Evolutionary conservation across 2,329 filamentous ascomycete genomes (phyloP).

Genomic region (Fusarium scirpi): DNA sequence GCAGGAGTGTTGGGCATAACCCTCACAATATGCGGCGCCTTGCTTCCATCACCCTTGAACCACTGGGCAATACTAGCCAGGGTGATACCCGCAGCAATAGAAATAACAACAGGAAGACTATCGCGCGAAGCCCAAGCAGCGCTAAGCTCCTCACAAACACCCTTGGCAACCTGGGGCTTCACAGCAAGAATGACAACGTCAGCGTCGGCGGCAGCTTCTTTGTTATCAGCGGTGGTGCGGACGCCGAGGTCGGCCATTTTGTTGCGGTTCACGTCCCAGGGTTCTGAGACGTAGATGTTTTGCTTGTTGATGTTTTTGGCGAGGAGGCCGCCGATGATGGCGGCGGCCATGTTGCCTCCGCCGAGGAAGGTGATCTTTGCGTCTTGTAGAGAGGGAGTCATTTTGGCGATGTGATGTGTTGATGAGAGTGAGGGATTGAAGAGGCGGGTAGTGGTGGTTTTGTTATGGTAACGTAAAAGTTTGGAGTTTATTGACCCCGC

Average conservation of each 20-base stretch:
- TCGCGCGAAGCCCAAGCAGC: conserved; percentile 51
- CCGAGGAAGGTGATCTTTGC: conserved; percentile 56
- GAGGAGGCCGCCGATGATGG: conserved; percentile 63
- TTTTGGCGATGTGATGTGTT: conserved; percentile 10
- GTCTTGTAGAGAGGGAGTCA: conserved; percentile 48
- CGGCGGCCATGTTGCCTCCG: conserved; percentile 65
- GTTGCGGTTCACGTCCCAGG: conserved; percentile 64
- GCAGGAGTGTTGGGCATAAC: conserved; percentile 67
- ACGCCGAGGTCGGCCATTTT: conserved; percentile 62
- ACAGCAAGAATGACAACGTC: conserved; percentile 63
- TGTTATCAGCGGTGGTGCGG: conserved; percentile 60
- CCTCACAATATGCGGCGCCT: conserved; percentile 59
- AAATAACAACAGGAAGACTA: conserved; percentile 59
- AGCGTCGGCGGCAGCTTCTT: conserved; percentile 57
- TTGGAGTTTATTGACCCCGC: conserved; percentile 36
- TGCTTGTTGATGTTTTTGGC: conserved; percentile 57
- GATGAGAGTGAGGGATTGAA: neutral
- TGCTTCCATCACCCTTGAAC: conserved; percentile 54
- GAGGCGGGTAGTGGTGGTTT: neutral
- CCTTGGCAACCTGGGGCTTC: conserved; percentile 63
- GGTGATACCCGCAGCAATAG: conserved; percentile 63
- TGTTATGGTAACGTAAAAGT: conserved; percentile 25
- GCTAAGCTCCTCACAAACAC: conserved; percentile 61
- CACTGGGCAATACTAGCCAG: conserved; percentile 58
- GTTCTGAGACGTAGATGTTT: conserved; percentile 63